Base-by-base conservation (phyloP, 78 protist genomes). In the Dictyostelium firmibasis region DNA sequence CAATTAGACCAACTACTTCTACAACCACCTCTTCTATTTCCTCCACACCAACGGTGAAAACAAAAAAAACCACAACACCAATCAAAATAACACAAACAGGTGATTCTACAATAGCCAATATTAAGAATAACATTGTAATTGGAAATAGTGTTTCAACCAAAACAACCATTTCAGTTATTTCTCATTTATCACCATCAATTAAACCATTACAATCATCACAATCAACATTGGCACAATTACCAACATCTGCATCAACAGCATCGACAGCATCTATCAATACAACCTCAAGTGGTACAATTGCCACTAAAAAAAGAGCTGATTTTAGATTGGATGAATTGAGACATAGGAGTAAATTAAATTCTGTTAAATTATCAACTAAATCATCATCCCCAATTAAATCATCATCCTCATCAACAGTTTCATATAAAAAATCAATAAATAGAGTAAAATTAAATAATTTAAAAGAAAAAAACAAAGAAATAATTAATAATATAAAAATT, bases 401-500 rank as follows among this genome's bases (percentile, higher is more conserved):
- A 31, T 31, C 43, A 62, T 8, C 23, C 18, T 25, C 20, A 14
- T n/a, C 70, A 64, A 0, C 76, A 13, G 13, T 31, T 27, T 10
- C 77, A 3, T 20, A 25, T 13, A 70, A 70, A 31, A 70, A 29
- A 31, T 70, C 41, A 10, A 70, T 31, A 25, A 70, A 70, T 31
- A 70, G 41, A 70, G 33, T 70, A 4, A 70, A 70, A 31, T 31
- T 70, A 70, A 70, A 70, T 70, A 70, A 38, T 38, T 41, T 76
- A 76, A 76, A 41, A 76, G 82, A 20, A 38, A 76, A 76, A 76
- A 76, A 76, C 27, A 31, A 36, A 36, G 82, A 76, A 41, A 76
- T 76, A 18, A 76, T 76, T 14, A 76, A 76, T 41, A 76, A 23
- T 20, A 76, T 76, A 23, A 76, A 35, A 18, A 11, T 23, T 27